Evolutionary conservation across 2,329 filamentous ascomycete genomes (phyloP), one percentile per base, ranked within the genome.

Genomic region (Aspergillus sp.): DNA sequence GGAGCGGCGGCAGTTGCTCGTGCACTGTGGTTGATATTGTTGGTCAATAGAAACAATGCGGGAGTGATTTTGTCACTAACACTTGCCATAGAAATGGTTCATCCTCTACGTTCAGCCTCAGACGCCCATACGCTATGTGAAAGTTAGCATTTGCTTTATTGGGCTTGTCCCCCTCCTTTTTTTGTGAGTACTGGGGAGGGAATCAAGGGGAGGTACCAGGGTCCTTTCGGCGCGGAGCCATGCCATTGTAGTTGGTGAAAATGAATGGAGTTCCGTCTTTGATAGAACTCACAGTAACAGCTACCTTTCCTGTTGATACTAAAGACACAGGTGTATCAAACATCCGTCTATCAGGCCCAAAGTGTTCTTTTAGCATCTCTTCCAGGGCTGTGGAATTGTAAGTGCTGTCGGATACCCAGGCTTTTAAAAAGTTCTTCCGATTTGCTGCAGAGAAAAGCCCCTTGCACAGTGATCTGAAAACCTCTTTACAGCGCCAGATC

Each of bases 181-280:
- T 39, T 20, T 20, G 37, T 20, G 19, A n/a, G n/a, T 3, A 6
- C 7, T 4, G 19, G n/a, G 37, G 37, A 39, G 37, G n/a, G 37
- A 17, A 4, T 39, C 27, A 32, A 32, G 27, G 27, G 27, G 27
- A 20, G 37, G 19, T 39, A 46, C 44, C 44, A 17, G 44, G 37
- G 13, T 46, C 32, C 6, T 30, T 33, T 17, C 44, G 35, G 20
- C 43, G 44, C n/a, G 49, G 43, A 30, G 35, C 49, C 27, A 27
- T 30, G 5, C 49, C 49, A 27, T 47, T 48, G 12, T 51, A 51
- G 37, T 51, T 51, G n/a, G 49, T 45, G 32, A 51, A 47, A n/a
- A 51, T 45, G 43, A 45, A 51, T 5, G 46, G 45, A 22, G 43
- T 37, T 19, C 45, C 49, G 7, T 35, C 20, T 13, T 47, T 46